Evolutionary conservation across 495 filamentous ascomycete species (phyloP).

Genomic region (Annulohypoxylon stygium): DNA sequence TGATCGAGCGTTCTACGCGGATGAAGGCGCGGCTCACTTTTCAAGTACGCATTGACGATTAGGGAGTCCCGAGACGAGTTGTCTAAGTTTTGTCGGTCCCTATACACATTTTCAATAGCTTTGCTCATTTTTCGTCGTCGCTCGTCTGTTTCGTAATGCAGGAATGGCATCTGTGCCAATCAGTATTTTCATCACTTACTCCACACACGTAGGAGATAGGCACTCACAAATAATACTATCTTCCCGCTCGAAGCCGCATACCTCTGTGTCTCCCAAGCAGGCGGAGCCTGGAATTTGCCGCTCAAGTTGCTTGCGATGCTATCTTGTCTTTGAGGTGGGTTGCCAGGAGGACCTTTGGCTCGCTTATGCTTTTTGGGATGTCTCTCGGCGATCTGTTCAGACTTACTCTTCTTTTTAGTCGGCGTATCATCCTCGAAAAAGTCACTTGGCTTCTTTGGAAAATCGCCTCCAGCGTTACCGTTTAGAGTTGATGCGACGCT

Average conservation of each 20-base stretch:
- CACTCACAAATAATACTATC: slow-evolving; percentile 67
- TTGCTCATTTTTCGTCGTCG: slow-evolving; percentile 70
- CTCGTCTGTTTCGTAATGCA: slow-evolving; percentile 74
- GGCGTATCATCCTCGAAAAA: slow-evolving; percentile 50
- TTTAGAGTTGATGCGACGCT: slow-evolving; percentile 39
- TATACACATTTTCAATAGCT: slow-evolving; percentile 64
- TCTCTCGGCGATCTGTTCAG: slow-evolving; percentile 49
- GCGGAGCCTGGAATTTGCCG: slow-evolving; percentile 29
- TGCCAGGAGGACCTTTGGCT: slow-evolving; percentile 48
- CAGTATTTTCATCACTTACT: slow-evolving; percentile 9
- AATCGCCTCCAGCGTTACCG: slow-evolving; percentile 1
- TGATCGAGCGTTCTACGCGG: slow-evolving; percentile 78
- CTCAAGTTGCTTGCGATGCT: slow-evolving; percentile 27
- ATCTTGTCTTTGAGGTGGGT: slow-evolving; percentile 43
- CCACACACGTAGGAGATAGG: background rate
- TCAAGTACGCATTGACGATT: slow-evolving; percentile 73
- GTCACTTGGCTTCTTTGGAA: slow-evolving; percentile 38
- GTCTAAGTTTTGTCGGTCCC: slow-evolving; percentile 34
- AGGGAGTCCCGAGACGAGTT: slow-evolving; percentile 67
- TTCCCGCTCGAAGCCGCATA: slow-evolving; percentile 55
- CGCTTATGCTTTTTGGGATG: slow-evolving; percentile 51
- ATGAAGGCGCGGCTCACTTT: slow-evolving; percentile 70
- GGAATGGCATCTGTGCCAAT: slow-evolving; percentile 69
- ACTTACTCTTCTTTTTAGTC: slow-evolving; percentile 56
- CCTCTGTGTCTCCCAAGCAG: slow-evolving; percentile 47